Base-by-base conservation (phyloP, 768 basidiomycete genomes). In the Kockovaella imperatae region DNA sequence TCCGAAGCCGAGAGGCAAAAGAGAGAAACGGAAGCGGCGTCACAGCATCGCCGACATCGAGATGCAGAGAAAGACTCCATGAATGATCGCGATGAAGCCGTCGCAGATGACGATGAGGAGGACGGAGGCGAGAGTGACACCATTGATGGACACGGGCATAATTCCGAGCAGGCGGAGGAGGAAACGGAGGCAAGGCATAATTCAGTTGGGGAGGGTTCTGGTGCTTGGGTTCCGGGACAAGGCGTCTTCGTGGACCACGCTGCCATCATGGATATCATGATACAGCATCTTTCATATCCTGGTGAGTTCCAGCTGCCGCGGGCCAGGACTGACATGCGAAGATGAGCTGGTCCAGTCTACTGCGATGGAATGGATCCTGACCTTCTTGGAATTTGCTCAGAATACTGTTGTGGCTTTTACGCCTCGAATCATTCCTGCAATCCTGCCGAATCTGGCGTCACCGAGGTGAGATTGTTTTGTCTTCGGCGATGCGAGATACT, bases 271-370 rank as follows among this genome's bases (percentile, higher is more conserved):
- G 89, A 96, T 64, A 97, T 93, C 55, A 73, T 99, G 36, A 82
- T 97, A 8, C 79, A 81, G 56, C 89, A 97, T 60, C 74, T 96
- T 26, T 77, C 77, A 31, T 85, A 87, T 50, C 70, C 71, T 63
- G 88, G 89, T 89, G 54, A 71, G 83, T 77, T 28, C 10, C 24
- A 13, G 36, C 34, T 25, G 6, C 26, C 28, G 30, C 5, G 24
- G 44, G 10, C 24, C 5, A 5, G n/a, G 15, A 41, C 40, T 29
- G 52, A 15, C 28, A 29, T 53, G 13, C 36, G 43, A 56, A 89
- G 95, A 96, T 61, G 90, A 93, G 64, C 86, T 93, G 24, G 90
- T 95, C 56, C 88, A 95, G 59, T 87, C 86, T 0, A 91, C 86
- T 0, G 87, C 90, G n/a, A 77, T 99, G 14, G 77, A 80, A 52